phyloP scores from a whole-genome alignment of 768 basidiomycete genomes.

The Pholiota molesta region DNA sequence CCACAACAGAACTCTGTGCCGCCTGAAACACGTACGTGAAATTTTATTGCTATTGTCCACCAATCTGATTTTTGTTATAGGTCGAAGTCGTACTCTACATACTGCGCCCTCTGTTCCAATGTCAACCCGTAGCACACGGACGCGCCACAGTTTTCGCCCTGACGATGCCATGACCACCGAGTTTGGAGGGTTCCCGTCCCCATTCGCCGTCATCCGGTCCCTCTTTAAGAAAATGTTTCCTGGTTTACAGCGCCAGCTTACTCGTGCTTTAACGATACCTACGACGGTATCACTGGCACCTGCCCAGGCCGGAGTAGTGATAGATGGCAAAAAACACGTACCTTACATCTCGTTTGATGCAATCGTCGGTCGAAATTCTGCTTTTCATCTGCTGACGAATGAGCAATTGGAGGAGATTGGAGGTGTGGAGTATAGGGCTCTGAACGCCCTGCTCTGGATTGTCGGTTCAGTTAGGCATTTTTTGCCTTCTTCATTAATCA shows the following conservation, averaged over 20 bases:
- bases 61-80: slow-evolving; percentile 3
- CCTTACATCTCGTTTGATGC: slow-evolving; percentile 89
- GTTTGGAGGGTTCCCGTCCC: slow-evolving; percentile 80
- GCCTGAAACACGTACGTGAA: slow-evolving; percentile 3
- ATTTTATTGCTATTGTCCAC: background rate
- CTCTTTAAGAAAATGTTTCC: slow-evolving; percentile 68
- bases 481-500: slow-evolving; percentile 4
- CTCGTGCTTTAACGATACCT: slow-evolving; percentile 77
- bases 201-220: slow-evolving; percentile 52
- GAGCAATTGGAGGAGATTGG: slow-evolving; percentile 92
- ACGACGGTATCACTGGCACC: slow-evolving; percentile 63
- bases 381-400: slow-evolving; percentile 65
- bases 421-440: slow-evolving; percentile 89
- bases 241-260: slow-evolving; percentile 53
- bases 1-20: background rate
- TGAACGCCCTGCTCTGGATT: slow-evolving; percentile 82
- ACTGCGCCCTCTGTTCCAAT: slow-evolving; percentile 9
- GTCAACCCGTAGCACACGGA: slow-evolving; percentile 18
- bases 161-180: slow-evolving; percentile 41
- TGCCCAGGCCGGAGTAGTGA: slow-evolving; percentile 35
- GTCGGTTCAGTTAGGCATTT: slow-evolving; percentile 62
- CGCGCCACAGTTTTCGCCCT: slow-evolving; percentile 19
- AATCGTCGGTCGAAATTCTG: slow-evolving; percentile 80
- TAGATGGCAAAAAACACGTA: slow-evolving; percentile 52
- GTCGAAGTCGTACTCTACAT: slow-evolving; percentile 10